A percentile compares a stretch with the other conserved stretches of the same genome.
Evolutionary conservation across 805 yeast genomes (phyloP).

Genomic region (Pichia californica): DNA sequence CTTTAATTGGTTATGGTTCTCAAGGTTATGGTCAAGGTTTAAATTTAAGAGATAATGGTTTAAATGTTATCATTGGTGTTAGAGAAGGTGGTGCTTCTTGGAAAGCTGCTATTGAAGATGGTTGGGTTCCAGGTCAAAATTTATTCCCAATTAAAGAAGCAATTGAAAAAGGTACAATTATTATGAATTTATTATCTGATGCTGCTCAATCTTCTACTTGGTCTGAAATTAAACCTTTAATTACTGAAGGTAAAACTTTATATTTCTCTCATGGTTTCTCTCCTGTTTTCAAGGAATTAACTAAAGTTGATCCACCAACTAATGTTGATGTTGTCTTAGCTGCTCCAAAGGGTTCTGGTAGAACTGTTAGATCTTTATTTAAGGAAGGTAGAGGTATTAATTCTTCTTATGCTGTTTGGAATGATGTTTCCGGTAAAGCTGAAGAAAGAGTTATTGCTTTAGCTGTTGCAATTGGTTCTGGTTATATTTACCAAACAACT

Average conservation of each 20-base stretch:
- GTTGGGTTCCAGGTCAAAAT: slow-evolving; percentile 99
- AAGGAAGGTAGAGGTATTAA: slow-evolving; percentile 99
- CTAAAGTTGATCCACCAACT: slow-evolving; percentile 91
- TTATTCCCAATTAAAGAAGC: slow-evolving; percentile 95
- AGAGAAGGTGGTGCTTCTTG: slow-evolving; percentile 98
- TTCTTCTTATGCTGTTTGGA: slow-evolving; percentile 99
- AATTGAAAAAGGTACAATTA: slow-evolving; percentile 80
- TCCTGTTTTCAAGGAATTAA: slow-evolving; percentile 96
- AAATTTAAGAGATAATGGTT: slow-evolving; percentile 98
- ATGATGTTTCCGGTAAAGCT: slow-evolving; percentile 98
- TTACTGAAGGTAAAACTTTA: slow-evolving; percentile 95
- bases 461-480: slow-evolving; percentile 99
- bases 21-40: slow-evolving; percentile 99
- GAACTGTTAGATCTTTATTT: slow-evolving; percentile 98
- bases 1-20: slow-evolving; percentile 98
- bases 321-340: slow-evolving; percentile 96
- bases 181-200: slow-evolving; percentile 97
- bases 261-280: slow-evolving; percentile 99
- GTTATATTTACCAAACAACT: slow-evolving; percentile 99
- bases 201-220: slow-evolving; percentile 99
- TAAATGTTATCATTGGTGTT: slow-evolving; percentile 96
- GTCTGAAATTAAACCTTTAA: slow-evolving; percentile 76
- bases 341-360: slow-evolving; percentile 99
- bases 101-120: slow-evolving; percentile 99
- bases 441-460: slow-evolving; percentile 98